Evolutionary conservation across 208 protist species (phyloP), one percentile per base, ranked within the genome.

Genomic region (Acanthamoeba sp.): DNA sequence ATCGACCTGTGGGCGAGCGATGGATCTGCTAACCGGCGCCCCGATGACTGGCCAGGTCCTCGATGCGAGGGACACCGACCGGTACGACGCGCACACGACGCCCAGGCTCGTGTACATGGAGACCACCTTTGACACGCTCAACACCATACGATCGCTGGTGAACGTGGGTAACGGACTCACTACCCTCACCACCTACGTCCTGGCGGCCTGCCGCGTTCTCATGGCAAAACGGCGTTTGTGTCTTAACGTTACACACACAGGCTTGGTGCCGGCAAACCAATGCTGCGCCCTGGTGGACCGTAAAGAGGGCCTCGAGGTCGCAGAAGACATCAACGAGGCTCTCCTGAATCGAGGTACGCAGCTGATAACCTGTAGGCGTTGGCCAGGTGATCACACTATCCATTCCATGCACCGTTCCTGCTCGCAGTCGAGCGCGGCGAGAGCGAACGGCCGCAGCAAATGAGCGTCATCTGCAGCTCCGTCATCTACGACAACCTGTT

Each of bases 401-500:
- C 42, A 10, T 14, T 50, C 5, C 18, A 48, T 10, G 45, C 45
- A 20, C 45, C 45, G 12, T 50, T 14, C 45, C 45, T 14, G 10
- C 45, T 48, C 12, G 45, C 62, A 69, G 24, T 5, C 32, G 22
- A n/a, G 9, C 62, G 22, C 24, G 29, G 22, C 16, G 12, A 0
- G 12, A 78, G 66, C 5, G 36, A 20, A 12, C 29, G 7, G 24
- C 66, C 34, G 6, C 66, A 78, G 66, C 66, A 78, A 4, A 42
- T 78, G 66, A 78, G 66, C 34, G 66, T 78, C 66, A 78, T 78
- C 32, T 78, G 66, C 66, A 78, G 66, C 36, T 78, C 66, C 14
- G 66, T 78, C 34, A 78, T 78, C 66, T 38, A 78, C 66, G 66
- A 78, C 66, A 78, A 78, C 66, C 36, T 78, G 32, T 78, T 78